These are phyloP conservation scores for Pythium aristosporum DNA, from an alignment of 352 stramenopile species.

Conservation along the genomic window DNA sequence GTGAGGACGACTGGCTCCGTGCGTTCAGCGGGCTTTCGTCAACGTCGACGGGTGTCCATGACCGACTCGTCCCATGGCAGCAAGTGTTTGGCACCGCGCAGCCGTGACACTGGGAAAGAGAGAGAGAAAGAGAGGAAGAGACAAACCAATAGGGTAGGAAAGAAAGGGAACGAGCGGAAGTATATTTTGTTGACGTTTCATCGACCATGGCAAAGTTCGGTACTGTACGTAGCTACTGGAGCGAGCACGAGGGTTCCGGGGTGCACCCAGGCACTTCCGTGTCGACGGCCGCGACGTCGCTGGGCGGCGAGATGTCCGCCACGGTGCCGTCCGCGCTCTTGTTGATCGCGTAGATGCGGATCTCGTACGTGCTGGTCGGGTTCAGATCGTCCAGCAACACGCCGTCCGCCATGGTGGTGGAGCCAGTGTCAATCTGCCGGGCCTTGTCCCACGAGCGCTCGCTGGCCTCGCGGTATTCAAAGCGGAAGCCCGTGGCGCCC, in stretches of 20 bases:
- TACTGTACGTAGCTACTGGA: conserved; percentile 38
- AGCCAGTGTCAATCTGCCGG: conserved; percentile 36
- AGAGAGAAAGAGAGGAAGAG: background rate
- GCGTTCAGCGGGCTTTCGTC: conserved; percentile 14
- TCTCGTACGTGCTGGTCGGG: conserved; percentile 86
- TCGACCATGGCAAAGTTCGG: background rate
- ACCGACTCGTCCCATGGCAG: conserved; percentile 15
- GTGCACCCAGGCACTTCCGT: conserved; percentile 84
- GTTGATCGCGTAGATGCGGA: conserved; percentile 69
- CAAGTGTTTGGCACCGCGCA: conserved; percentile 7
- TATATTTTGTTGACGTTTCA: background rate
- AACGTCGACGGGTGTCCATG: conserved; percentile 11
- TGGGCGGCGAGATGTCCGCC: conserved; percentile 52
- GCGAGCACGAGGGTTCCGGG: conserved; percentile 47
- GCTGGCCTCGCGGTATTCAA: conserved; percentile 70
- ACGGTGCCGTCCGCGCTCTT: conserved; percentile 32
- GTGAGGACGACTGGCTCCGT: conserved; percentile 19
- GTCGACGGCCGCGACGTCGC: conserved; percentile 80
- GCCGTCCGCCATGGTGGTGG: conserved; percentile 31
- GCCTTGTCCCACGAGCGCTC: conserved; percentile 36
- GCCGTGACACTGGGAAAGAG: conserved; percentile 1
- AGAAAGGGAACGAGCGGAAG: background rate
- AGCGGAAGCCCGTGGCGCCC: conserved; percentile 42
- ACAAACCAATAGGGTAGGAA: conserved; percentile 7
- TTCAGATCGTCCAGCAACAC: conserved; percentile 85